Percentiles rank a stretch among this genome's conserved stretches.
Conservation (phyloP, 768 basidiomycete species). For the Paxillus ammoniavirescens region DNA sequence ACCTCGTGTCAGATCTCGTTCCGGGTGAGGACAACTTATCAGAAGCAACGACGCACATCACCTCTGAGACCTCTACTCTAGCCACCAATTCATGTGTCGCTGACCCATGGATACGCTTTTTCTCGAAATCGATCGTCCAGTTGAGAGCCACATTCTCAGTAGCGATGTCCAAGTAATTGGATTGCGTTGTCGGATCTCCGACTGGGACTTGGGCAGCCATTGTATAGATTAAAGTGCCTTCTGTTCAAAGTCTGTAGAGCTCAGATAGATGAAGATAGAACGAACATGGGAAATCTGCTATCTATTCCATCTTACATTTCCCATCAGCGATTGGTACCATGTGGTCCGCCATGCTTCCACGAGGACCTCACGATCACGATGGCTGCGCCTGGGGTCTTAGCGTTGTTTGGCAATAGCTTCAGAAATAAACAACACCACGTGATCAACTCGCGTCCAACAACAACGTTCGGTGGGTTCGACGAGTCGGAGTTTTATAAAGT, state of each 20-base stretch:
- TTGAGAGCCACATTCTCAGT: constrained; percentile 51
- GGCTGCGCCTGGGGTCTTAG: neutral
- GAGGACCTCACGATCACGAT: neutral
- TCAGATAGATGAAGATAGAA: neutral
- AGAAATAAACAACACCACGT: constrained; percentile 14
- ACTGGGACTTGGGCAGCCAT: constrained; percentile 16
- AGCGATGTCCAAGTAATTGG: constrained; percentile 53
- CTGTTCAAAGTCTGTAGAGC: neutral
- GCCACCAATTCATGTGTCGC: constrained; percentile 45
- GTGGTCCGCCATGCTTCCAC: neutral
- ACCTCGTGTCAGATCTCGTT: neutral
- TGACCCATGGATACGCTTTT: constrained; percentile 44
- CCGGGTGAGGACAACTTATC: neutral
- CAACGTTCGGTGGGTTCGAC: no score
- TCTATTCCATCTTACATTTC: neutral
- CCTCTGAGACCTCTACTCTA: constrained; percentile 37
- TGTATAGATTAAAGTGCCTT: neutral
- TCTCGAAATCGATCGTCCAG: constrained; percentile 57
- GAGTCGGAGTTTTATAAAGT: no score
- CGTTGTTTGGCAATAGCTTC: constrained; percentile 14
- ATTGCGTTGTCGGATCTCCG: constrained; percentile 48
- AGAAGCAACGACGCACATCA: constrained; percentile 34
- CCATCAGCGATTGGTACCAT: neutral
- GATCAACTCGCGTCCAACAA: constrained; percentile 10
- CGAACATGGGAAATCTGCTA: neutral